phyloP scores from a whole-genome alignment of 2,329 filamentous ascomycete species.

The Venturiaceae sp. region DNA sequence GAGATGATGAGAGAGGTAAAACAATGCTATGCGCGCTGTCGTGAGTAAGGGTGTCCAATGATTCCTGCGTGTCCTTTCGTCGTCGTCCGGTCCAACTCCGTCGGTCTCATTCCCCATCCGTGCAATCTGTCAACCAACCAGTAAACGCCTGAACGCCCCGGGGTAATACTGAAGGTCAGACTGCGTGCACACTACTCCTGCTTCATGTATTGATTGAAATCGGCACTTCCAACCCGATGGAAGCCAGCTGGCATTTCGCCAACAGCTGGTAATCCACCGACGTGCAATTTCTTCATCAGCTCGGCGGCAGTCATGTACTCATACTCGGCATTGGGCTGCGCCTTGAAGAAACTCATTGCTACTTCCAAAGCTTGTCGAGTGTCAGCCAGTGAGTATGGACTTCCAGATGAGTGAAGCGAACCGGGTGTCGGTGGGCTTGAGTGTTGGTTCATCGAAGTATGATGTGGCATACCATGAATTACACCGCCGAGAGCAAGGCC shows the following conservation, averaged over 20 bases:
- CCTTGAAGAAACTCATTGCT: constrained; percentile 71
- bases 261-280: too few relatives aligned
- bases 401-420: constrained; percentile 44
- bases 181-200: background rate
- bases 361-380: constrained; percentile 73
- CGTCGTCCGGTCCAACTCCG: background rate
- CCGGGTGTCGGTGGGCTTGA: constrained; percentile 15
- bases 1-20: background rate
- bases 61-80: background rate
- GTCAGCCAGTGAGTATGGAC: constrained; percentile 69
- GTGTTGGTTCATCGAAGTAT: constrained; percentile 12
- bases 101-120: background rate
- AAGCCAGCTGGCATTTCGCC: constrained; percentile 8
- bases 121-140: background rate
- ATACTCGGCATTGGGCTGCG: constrained; percentile 57
- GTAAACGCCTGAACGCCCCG: background rate
- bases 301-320: constrained; percentile 72
- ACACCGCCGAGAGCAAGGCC: background rate
- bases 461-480: background rate
- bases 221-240: constrained; percentile 1
- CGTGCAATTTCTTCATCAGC: constrained; percentile 74
- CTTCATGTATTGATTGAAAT: constrained; percentile 4
- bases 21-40: background rate
- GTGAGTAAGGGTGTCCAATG: background rate
- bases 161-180: background rate